Percentiles rank a stretch among this genome's conserved stretches.
Evolutionary conservation across 148 eudicot species (phyloP).

Genomic region (Arctostaphylos glauca): DNA sequence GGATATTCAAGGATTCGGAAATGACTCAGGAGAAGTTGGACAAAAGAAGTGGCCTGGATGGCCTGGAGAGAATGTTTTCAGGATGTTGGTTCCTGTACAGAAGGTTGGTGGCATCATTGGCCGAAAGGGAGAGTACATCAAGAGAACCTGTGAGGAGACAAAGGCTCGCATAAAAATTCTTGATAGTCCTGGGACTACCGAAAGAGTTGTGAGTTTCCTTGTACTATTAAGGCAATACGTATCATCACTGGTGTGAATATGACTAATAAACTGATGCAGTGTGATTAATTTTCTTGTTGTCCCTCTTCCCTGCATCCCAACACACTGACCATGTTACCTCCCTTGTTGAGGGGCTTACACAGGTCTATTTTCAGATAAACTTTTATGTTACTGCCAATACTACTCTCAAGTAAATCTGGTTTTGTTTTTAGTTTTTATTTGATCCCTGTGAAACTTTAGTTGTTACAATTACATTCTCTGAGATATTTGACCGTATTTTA

Average conservation of each 20-base stretch:
- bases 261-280: neutral
- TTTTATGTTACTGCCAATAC: neutral
- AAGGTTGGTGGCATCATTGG: constrained; percentile 8
- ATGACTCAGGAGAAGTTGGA: neutral
- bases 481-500: neutral
- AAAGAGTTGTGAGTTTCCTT: neutral
- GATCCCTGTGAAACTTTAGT: neutral
- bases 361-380: neutral
- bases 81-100: constrained; percentile 6
- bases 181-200: constrained; percentile 7
- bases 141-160: constrained; percentile 7
- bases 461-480: neutral
- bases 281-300: neutral
- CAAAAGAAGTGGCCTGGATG: constrained; percentile 8
- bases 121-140: constrained; percentile 7
- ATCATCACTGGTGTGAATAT: neutral
- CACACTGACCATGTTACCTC: neutral
- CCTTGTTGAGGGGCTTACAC: neutral
- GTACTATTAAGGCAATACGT: neutral
- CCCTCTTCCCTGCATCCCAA: neutral
- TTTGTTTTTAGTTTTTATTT: neutral
- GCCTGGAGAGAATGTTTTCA: constrained; percentile 7
- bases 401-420: neutral
- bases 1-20: neutral
- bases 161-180: constrained; percentile 8